Percentiles rank a stretch among this genome's conserved stretches.
Evolutionary conservation across 371 early-diverging fungal species (phyloP).

Genomic region (Mortierella sp.): DNA sequence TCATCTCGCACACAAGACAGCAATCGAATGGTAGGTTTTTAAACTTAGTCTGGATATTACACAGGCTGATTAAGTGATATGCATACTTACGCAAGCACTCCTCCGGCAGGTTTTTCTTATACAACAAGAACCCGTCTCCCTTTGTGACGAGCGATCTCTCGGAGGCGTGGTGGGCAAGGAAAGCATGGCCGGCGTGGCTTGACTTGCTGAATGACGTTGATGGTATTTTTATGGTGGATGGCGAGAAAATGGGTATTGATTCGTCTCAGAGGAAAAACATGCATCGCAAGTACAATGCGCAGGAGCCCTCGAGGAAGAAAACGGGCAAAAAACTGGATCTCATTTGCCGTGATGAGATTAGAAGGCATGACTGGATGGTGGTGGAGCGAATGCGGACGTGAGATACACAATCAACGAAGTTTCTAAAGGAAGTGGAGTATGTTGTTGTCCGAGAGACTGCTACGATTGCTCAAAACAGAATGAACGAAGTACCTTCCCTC

Average conservation of each 20-base stretch:
- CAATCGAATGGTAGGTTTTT: too few relatives aligned
- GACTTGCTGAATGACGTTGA: conserved; percentile 17
- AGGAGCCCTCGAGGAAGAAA: conserved; percentile 15
- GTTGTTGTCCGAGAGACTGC: conserved; percentile 21
- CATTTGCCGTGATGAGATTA: conserved; percentile 17
- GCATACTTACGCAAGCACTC: too few relatives aligned
- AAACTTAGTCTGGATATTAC: too few relatives aligned
- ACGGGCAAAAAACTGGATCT: conserved; percentile 26
- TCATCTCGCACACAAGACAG: too few relatives aligned
- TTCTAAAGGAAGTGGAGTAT: conserved; percentile 11
- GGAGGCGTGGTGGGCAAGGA: conserved; percentile 30
- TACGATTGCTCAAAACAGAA: too few relatives aligned
- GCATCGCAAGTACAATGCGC: conserved; percentile 1
- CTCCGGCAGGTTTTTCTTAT: conserved; percentile 18
- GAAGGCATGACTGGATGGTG: conserved; percentile 19
- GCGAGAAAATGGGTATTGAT: conserved; percentile 16
- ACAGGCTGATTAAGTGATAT: too few relatives aligned
- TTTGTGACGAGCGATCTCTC: conserved; percentile 27
- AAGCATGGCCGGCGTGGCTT: conserved; percentile 13
- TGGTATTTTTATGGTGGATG: conserved; percentile 18
- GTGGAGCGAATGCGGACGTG: conserved; percentile 32
- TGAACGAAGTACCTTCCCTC: not conserved
- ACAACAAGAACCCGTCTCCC: conserved; percentile 33
- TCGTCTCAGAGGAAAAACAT: conserved; percentile 4
- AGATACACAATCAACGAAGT: conserved; percentile 24